Evolutionary conservation across 768 basidiomycete genomes (phyloP).

Genomic region (Ephemerocybe angulata): DNA sequence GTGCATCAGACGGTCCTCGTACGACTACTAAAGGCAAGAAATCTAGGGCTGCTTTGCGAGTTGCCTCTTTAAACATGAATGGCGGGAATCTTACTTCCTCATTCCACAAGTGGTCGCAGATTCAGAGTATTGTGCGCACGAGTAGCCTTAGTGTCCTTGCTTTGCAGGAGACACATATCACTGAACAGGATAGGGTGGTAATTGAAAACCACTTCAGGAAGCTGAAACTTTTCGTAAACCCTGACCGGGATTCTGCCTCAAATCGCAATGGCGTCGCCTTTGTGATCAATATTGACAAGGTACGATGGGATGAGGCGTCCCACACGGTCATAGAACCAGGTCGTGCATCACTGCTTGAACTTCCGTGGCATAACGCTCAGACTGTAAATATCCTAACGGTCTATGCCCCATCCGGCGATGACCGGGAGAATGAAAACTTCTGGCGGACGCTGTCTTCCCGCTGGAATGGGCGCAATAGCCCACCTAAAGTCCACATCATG

Average conservation of each 20-base stretch:
- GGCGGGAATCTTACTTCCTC: background rate
- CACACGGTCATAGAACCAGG: slow-evolving; percentile 21
- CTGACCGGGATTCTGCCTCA: slow-evolving; percentile 4
- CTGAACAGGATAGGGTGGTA: background rate
- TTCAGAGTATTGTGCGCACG: background rate
- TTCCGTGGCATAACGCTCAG: slow-evolving; percentile 13
- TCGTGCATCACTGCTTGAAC: slow-evolving; percentile 18
- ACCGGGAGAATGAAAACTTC: slow-evolving; percentile 25
- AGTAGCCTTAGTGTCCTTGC: background rate
- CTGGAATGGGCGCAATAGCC: slow-evolving; percentile 5
- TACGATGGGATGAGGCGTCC: slow-evolving; percentile 12
- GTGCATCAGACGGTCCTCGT: no score
- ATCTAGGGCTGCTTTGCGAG: background rate
- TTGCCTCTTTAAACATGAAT: background rate
- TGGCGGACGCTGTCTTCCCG: slow-evolving; percentile 20
- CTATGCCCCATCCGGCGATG: slow-evolving; percentile 32
- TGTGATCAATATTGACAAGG: slow-evolving; percentile 28
- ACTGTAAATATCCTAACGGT: slow-evolving; percentile 26
- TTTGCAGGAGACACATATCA: slow-evolving; percentile 5
- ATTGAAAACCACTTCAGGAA: background rate
- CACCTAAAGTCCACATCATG: slow-evolving; percentile 28
- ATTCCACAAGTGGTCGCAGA: background rate
- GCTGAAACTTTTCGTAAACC: background rate
- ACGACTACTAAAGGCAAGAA: no score
- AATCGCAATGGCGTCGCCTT: slow-evolving; percentile 28